Base-by-base conservation (phyloP, 768 basidiomycete genomes). In the Clitopilus passeckerianus region DNA sequence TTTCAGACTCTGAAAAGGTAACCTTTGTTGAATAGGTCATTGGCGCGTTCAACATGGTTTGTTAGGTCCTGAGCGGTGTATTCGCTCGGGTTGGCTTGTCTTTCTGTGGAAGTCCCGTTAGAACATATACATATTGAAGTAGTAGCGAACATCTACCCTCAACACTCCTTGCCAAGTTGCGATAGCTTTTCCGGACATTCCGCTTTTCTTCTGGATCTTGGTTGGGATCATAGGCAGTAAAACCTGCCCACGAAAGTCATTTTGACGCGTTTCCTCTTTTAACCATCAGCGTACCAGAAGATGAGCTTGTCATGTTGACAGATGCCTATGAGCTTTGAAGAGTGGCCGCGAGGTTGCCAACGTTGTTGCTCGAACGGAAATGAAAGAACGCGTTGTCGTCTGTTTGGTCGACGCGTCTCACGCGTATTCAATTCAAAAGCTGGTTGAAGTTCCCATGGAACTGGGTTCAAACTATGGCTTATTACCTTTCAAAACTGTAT, bases 151-250 rank as follows among this genome's bases (percentile, higher is more conserved):
- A 72, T 75, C 54, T 61, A 86, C 91, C 87, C 77, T 87, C 86
- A 27, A 87, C 80, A 57, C 75, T 75, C 63, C 80, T 83, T 52
- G 86, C 80, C 59, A 92, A 72, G 15, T 78, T 73, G 60, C 93
- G 86, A 67, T 93, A 95, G 63, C 83, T 77, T 68, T 86, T 86
- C 44, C 93, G 80, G 6, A 94, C 75, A 41, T 78, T 78, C 63
- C 93, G 86, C 71, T 89, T 87, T 68, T 90, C 87, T 61, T 89
- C 86, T 5, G 87, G 85, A 75, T 93, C 82, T 68, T 94, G 92
- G 70, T 94, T 90, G 9, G 91, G 91, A 67, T 94, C 90, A 67
- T 91, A 94, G 12, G 27, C 27, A 30, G 79, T 74, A 16, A 81
- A 71, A 54, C 75, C 77, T 67, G 67, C 73, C 37, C 24, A 15